Evolutionary conservation across 768 basidiomycete genomes (phyloP).

Genomic region (Arthromyces matolae): DNA sequence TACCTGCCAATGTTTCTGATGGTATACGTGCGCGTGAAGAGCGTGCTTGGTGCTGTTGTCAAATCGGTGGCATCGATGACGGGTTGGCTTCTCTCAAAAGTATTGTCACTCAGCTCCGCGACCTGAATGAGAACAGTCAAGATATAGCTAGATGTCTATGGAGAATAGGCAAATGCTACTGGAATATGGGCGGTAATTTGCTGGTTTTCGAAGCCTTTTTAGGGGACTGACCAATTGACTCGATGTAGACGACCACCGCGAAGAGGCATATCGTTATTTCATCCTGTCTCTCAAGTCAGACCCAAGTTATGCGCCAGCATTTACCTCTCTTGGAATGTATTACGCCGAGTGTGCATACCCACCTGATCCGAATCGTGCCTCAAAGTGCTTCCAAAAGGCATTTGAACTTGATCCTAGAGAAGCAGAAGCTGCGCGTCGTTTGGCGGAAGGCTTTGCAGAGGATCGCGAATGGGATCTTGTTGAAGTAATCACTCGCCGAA

Average conservation of each 20-base stretch:
- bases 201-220: no score
- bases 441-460: slow-evolving; percentile 88
- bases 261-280: slow-evolving; percentile 75
- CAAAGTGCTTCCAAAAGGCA: slow-evolving; percentile 96
- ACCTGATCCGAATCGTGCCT: slow-evolving; percentile 78
- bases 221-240: no score
- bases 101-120: slow-evolving; percentile 43
- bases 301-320: slow-evolving; percentile 81
- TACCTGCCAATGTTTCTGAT: slow-evolving; percentile 41
- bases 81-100: slow-evolving; percentile 46
- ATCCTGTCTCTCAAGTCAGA: slow-evolving; percentile 75
- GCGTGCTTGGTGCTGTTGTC: slow-evolving; percentile 77
- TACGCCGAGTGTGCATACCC: slow-evolving; percentile 71
- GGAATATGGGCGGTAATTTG: slow-evolving; percentile 70
- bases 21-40: slow-evolving; percentile 75
- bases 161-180: slow-evolving; percentile 75
- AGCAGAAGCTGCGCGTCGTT: slow-evolving; percentile 73
- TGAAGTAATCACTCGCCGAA: slow-evolving; percentile 87
- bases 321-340: slow-evolving; percentile 89
- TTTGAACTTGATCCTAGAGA: slow-evolving; percentile 94
- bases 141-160: slow-evolving; percentile 80
- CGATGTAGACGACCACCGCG: slow-evolving; percentile 44
- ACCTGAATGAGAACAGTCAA: slow-evolving; percentile 42
- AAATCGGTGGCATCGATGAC: slow-evolving; percentile 41
- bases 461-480: slow-evolving; percentile 95